Evolutionary conservation across 257 asterid species (phyloP).

Genomic region (Orobanche coerulescens): DNA sequence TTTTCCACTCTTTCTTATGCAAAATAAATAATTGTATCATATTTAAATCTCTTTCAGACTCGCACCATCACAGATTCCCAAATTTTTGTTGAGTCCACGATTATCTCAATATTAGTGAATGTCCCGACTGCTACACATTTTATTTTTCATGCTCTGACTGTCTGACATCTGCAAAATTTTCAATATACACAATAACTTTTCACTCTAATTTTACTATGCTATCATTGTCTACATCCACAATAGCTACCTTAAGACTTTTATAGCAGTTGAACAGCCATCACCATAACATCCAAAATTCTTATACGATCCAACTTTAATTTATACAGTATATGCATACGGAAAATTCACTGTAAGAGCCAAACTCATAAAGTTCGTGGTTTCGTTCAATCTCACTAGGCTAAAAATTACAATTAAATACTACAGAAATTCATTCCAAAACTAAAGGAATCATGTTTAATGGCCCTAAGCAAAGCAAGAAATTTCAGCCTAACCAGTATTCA

Average conservation of each 20-base stretch:
- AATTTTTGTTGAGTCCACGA: neutral
- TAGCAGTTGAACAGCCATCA: neutral
- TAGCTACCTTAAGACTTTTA: neutral
- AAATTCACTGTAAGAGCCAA: neutral
- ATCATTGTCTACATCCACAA: neutral
- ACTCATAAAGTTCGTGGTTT: neutral
- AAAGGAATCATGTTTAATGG: neutral
- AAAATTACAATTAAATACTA: constrained; percentile 1
- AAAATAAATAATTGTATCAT: too few species aligned
- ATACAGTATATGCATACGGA: neutral
- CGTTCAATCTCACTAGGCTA: constrained; percentile 13
- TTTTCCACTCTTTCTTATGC: neutral
- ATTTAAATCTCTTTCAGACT: too few species aligned
- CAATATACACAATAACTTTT: neutral
- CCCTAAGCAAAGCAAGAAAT: neutral
- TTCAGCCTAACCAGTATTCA: neutral
- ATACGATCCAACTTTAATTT: neutral
- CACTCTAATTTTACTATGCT: constrained; percentile 13
- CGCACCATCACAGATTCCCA: neutral
- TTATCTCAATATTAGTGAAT: neutral
- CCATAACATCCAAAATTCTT: constrained; percentile 7
- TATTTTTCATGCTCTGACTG: constrained; percentile 2
- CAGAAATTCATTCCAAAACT: constrained; percentile 9
- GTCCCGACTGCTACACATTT: neutral
- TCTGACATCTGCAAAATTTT: constrained; percentile 7